phyloP scores from a whole-genome alignment of 305 asterid genomes.

The Stenogyne calaminthoides region DNA sequence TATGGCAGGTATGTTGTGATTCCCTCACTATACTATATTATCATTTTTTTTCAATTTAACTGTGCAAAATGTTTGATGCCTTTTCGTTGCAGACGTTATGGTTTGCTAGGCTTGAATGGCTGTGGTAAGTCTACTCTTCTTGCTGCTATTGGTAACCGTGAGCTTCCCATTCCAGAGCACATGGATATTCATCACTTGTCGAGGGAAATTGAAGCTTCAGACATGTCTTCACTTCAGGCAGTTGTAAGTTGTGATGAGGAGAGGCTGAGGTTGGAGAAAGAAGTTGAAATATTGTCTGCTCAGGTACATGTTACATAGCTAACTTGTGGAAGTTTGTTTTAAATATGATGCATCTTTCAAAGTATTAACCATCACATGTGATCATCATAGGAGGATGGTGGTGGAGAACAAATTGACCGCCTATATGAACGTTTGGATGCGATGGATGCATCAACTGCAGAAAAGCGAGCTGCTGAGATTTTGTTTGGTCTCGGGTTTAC shows the following conservation, averaged over 20 bases:
- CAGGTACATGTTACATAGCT: slow-evolving; percentile 47
- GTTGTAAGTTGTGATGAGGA: slow-evolving; percentile 96
- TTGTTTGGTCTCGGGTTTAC: slow-evolving; percentile 85
- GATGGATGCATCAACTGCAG: slow-evolving; percentile 91
- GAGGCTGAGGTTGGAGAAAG: slow-evolving; percentile 78
- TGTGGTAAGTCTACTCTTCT: slow-evolving; percentile 99
- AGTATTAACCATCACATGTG: slow-evolving; percentile 1
- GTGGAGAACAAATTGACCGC: slow-evolving; percentile 89
- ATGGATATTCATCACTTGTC: slow-evolving; percentile 94
- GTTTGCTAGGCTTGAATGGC: slow-evolving; percentile 96
- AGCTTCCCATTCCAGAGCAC: slow-evolving; percentile 96
- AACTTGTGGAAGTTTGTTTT: background rate
- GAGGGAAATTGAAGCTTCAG: slow-evolving; percentile 96
- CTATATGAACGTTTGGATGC: slow-evolving; percentile 91
- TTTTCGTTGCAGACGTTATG: slow-evolving; percentile 72
- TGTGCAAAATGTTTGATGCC: background rate
- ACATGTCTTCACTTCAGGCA: slow-evolving; percentile 91
- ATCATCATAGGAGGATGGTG: slow-evolving; percentile 76
- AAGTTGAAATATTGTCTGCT: slow-evolving; percentile 73
- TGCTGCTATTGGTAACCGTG: slow-evolving; percentile 78
- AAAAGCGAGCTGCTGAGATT: slow-evolving; percentile 97
- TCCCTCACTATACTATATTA: background rate
- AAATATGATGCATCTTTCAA: background rate
- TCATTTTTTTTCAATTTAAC: background rate
- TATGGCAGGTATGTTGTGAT: slow-evolving; percentile 70